Evolutionary conservation across 208 protist species (phyloP).

Genomic region (Leishmania tropica): DNA sequence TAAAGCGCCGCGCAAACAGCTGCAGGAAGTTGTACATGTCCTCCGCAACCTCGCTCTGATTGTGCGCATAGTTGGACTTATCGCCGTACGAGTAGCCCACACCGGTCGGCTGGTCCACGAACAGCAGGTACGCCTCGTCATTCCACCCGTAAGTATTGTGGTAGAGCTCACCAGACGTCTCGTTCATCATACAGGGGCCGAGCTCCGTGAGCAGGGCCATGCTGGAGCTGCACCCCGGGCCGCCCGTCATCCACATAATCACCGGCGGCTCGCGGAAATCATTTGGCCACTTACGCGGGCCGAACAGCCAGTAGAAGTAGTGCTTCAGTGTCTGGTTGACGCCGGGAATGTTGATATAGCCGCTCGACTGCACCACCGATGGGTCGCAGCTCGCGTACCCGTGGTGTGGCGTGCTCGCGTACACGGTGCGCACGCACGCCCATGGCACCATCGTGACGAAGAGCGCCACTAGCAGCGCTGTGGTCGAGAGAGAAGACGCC

Average conservation of each 20-base stretch:
- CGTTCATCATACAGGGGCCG: slow-evolving; percentile 82
- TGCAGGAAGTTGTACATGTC: slow-evolving; percentile 91
- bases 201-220: slow-evolving; percentile 77
- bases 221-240: slow-evolving; percentile 85
- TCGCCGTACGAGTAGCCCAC: slow-evolving; percentile 85
- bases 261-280: slow-evolving; percentile 54
- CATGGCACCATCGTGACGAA: background rate
- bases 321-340: slow-evolving; percentile 44
- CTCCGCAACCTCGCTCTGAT: slow-evolving; percentile 71
- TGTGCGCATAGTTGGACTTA: slow-evolving; percentile 55
- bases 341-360: slow-evolving; percentile 76
- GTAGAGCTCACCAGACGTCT: slow-evolving; percentile 37
- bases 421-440: background rate
- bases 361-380: slow-evolving; percentile 63
- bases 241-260: slow-evolving; percentile 91
- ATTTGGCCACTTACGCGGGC: slow-evolving; percentile 42
- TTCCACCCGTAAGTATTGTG: slow-evolving; percentile 87
- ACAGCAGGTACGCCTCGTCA: slow-evolving; percentile 83
- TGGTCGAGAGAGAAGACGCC: background rate
- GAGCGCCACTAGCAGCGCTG: background rate
- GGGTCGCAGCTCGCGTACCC: slow-evolving; percentile 9
- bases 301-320: slow-evolving; percentile 94
- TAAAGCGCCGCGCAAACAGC: slow-evolving; percentile 61
- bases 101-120: slow-evolving; percentile 91
- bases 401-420: background rate